Conservation (phyloP, 441 rosid species). For the Eruca vesicaria region DNA sequence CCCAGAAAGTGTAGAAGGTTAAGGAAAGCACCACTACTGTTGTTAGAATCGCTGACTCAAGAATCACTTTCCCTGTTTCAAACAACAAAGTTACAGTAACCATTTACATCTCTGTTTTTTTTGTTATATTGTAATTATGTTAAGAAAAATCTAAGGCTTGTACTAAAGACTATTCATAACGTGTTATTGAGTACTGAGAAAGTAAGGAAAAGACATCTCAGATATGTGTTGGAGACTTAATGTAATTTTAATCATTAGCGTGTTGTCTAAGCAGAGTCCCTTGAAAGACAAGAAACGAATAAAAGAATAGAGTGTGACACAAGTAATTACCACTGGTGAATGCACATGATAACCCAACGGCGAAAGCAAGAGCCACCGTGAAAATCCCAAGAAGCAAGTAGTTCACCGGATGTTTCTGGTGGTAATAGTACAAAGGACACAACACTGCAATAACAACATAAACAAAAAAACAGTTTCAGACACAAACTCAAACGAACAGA, state of each 20-base stretch:
- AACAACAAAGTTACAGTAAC: background rate
- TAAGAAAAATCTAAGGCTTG: background rate
- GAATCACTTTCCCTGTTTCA: conserved; percentile 71
- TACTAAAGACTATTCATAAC: background rate
- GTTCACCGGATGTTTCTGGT: conserved; percentile 91
- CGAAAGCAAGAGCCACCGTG: conserved; percentile 68
- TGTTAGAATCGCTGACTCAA: conserved; percentile 77
- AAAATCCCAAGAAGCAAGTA: conserved; percentile 76
- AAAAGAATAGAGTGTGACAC: conserved; percentile 13
- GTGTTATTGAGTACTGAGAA: background rate
- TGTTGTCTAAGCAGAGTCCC: conserved; percentile 3
- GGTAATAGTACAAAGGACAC: conserved; percentile 77
- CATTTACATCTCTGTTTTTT: background rate
- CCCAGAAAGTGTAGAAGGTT: conserved; percentile 92
- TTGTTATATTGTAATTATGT: background rate
- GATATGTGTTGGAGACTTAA: conserved; percentile 7
- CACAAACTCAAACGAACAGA: background rate
- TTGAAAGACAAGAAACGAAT: conserved; percentile 16
- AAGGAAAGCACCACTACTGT: conserved; percentile 71
- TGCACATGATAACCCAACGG: conserved; percentile 79
- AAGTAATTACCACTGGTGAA: conserved; percentile 66
- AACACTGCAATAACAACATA: conserved; percentile 41
- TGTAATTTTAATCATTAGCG: background rate
- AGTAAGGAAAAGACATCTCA: conserved; percentile 15
- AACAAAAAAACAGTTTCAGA: background rate